These are phyloP conservation scores for Moniliella sp. DNA, from an alignment of 1,284 basidiomycete genomes.

Conservation along the genomic window DNA sequence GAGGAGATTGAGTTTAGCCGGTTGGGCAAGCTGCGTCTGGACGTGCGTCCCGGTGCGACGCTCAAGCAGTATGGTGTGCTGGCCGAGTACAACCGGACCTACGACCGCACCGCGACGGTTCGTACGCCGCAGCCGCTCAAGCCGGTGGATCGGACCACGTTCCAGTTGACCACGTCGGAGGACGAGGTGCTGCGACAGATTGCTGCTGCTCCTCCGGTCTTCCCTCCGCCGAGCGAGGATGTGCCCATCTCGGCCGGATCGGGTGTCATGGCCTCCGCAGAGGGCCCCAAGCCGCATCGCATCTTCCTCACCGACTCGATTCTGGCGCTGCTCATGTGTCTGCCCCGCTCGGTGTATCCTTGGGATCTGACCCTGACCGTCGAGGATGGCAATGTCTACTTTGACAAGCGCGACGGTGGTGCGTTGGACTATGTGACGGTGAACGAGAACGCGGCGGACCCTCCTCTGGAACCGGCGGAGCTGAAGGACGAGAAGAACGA, in stretches of 20 bases:
- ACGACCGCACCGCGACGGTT: slow-evolving; percentile 72
- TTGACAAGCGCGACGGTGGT: slow-evolving; percentile 83
- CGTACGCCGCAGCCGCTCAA: slow-evolving; percentile 75
- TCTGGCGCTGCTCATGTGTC: slow-evolving; percentile 83
- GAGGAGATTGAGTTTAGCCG: slow-evolving; percentile 95
- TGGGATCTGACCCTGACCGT: slow-evolving; percentile 96
- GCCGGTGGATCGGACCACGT: slow-evolving; percentile 78
- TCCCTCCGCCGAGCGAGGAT: too few relatives aligned
- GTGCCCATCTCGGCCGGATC: too few relatives aligned
- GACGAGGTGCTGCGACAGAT: slow-evolving; percentile 43
- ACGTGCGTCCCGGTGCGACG: slow-evolving; percentile 40
- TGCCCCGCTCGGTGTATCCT: slow-evolving; percentile 87
- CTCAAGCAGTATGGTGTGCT: slow-evolving; percentile 63
- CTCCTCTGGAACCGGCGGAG: slow-evolving; percentile 63
- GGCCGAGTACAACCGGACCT: slow-evolving; percentile 78
- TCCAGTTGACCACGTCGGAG: slow-evolving; percentile 89
- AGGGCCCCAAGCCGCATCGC: slow-evolving; percentile 36
- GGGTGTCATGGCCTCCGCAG: too few relatives aligned
- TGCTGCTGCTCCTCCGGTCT: too few relatives aligned
- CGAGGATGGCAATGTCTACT: slow-evolving; percentile 65
- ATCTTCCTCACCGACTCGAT: slow-evolving; percentile 91
- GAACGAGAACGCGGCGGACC: slow-evolving; percentile 92
- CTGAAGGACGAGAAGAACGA: slow-evolving; percentile 42
- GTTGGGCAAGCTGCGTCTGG: slow-evolving; percentile 68
- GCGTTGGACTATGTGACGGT: slow-evolving; percentile 91